Conservation (phyloP, 1,139 yeast genomes). For the Protomyces lactucae-debilis region DNA sequence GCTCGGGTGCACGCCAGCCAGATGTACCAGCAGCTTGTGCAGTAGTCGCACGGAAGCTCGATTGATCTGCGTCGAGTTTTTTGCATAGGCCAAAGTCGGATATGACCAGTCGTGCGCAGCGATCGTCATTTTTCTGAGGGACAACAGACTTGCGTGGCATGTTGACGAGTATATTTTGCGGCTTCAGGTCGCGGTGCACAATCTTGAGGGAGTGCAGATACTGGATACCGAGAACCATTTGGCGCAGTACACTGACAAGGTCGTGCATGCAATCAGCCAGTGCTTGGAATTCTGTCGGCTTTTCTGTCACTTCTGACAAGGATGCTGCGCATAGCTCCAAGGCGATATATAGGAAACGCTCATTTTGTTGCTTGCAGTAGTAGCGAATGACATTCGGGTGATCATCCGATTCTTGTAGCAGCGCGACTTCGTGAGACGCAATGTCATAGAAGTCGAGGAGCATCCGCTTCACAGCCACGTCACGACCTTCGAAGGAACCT, state of each 20-base stretch:
- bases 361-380: constrained; percentile 84
- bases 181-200: constrained; percentile 92
- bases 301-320: constrained; percentile 74
- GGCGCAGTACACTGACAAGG: constrained; percentile 52
- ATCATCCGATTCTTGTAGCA: constrained; percentile 90
- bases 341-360: constrained; percentile 85
- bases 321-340: constrained; percentile 86
- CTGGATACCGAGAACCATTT: constrained; percentile 77
- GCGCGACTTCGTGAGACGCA: constrained; percentile 87
- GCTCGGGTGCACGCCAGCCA: constrained; percentile 98
- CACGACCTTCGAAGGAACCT: constrained; percentile 85
- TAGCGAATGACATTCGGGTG: constrained; percentile 93
- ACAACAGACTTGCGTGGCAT: constrained; percentile 48
- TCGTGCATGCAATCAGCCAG: constrained; percentile 42
- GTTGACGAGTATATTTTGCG: constrained; percentile 88
- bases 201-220: constrained; percentile 86
- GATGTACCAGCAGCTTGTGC: constrained; percentile 94
- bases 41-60: constrained; percentile 86
- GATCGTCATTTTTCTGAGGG: constrained; percentile 25
- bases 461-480: constrained; percentile 95
- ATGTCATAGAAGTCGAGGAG: constrained; percentile 85
- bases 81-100: constrained; percentile 96
- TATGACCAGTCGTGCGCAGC: constrained; percentile 59
- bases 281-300: constrained; percentile 43
- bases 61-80: constrained; percentile 82